These are phyloP conservation scores for Blastomyces gilchristii DNA, from an alignment of 2,329 filamentous ascomycete species.

Conservation along the genomic window DNA sequence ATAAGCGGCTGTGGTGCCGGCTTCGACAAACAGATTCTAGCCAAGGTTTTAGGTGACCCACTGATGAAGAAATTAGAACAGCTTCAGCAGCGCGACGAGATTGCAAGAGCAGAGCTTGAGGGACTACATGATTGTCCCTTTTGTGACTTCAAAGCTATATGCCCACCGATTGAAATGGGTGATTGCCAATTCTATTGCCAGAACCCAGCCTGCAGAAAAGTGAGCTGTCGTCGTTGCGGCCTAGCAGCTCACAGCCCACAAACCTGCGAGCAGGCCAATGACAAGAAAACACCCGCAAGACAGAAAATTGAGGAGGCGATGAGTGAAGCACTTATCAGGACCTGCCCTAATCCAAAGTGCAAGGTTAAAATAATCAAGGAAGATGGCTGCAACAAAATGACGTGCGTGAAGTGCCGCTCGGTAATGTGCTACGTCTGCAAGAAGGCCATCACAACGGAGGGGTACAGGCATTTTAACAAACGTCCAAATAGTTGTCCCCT, in stretches of 20 bases:
- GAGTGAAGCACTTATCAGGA: constrained; percentile 66
- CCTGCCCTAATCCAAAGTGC: constrained; percentile 51
- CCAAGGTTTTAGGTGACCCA: constrained; percentile 48
- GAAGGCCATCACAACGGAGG: constrained; percentile 44
- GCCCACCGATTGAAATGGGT: constrained; percentile 50
- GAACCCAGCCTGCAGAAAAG: constrained; percentile 52
- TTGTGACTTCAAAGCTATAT: constrained; percentile 69
- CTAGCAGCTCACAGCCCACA: constrained; percentile 60
- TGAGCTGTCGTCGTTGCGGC: constrained; percentile 60
- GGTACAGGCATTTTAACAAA: constrained; percentile 59
- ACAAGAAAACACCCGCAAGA: constrained; percentile 51
- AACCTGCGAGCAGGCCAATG: constrained; percentile 56
- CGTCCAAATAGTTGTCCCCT: constrained; percentile 45
- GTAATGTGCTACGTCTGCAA: constrained; percentile 54
- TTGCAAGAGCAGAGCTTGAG: constrained; percentile 60
- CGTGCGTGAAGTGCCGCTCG: constrained; percentile 48
- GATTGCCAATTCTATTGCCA: constrained; percentile 64
- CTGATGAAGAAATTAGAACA: constrained; percentile 54
- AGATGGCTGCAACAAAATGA: constrained; percentile 74
- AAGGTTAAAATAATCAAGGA: constrained; percentile 70
- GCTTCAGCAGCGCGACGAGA: constrained; percentile 58
- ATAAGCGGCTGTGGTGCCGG: constrained; percentile 53
- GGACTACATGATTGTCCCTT: constrained; percentile 69
- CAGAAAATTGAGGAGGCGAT: constrained; percentile 73
- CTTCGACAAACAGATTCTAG: constrained; percentile 49